Base-by-base conservation (phyloP, 495 filamentous ascomycete species). In the Chlorociboria aeruginascens region DNA sequence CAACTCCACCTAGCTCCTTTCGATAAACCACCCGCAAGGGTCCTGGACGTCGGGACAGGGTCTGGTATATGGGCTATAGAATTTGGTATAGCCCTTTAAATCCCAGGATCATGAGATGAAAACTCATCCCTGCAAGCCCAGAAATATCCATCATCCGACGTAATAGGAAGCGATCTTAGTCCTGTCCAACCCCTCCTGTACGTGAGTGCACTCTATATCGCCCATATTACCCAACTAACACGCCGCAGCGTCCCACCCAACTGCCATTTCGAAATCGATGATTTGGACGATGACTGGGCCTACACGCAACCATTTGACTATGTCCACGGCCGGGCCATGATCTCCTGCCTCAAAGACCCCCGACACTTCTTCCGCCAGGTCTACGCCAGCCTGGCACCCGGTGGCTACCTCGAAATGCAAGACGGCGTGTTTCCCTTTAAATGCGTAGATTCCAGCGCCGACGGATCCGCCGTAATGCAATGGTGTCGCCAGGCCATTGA, bases 251-350 rank as follows among this genome's bases (percentile, higher is more conserved):
- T 73, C 12, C 69, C 72, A 0, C 66, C 66, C 8, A 76, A 76
- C 50, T 59, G 63, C 46, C 53, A 50, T 8, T 73, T 76, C 58
- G 53, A 70, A 41, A 62, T 73, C 46, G 68, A 71, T 55, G 70
- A 76, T 49, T 65, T 65, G 9, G 69, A 74, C 53, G 63, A 72
- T 40, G 56, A 64, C 0, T 76, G 72, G 72, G 47, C 64, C 6
- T 74, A 62, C 52, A 34, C 44, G 8, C 47, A 63, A 14, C 48
- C 49, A 37, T 75, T 74, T 49, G 69, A 74, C 59, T 70, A 52
- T 35, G 58, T 64, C 29, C 40, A 43, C 29, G 40, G 40, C 40
- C 40, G 40, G 7, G 20, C 40, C 12, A 6, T 43, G 1, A 32
- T 43, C 10, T n/a, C n/a, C 29, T 43, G 40, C 29, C 30, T 43